Evolutionary conservation across 495 filamentous ascomycete species (phyloP), one percentile per base, ranked within the genome.

Genomic region (Patellaria atrata): DNA sequence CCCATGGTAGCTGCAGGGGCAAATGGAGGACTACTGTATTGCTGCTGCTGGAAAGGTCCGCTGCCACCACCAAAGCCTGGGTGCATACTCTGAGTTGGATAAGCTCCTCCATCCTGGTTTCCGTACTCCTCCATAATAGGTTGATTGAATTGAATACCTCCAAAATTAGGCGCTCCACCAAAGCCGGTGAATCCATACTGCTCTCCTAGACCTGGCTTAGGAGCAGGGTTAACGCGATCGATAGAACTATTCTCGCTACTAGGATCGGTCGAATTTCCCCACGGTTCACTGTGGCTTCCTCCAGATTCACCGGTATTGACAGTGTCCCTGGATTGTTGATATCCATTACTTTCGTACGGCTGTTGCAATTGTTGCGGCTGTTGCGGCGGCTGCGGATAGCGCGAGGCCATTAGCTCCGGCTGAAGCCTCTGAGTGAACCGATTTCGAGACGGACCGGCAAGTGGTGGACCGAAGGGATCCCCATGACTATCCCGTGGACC

Each of bases 191-290:
- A 67, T 4, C 71, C 72, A 44, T 77, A 75, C 17, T 43, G 56
- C 30, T 76, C 71, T 19, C 58, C 61, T 4, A 61, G 51, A 9
- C 67, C 62, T n/a, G 57, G 58, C 48, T 75, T 68, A 3, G 39
- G 6, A 10, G 41, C 51, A 2, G 56, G 41, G 55, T 54, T 45
- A 46, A 74, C 58, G 32, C 80, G 75, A 43, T 93, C 82, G 35
- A 86, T 67, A 3, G 82, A 91, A 58, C 81, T 91, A 57, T 92
- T 91, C 40, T 91, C 74, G 39, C 82, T 89, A 54, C 79, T 91
- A 1, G 83, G 85, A 44, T 94, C 82, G 21, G 82, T 91, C 27
- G 75, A 77, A 50, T 84, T 82, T n/a, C 73, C 77, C 46, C 68
- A 73, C 11, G 73, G 71, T 27, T 89, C 81, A 27, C 60, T 72